Base-by-base conservation (phyloP, 192 early-diverging fungal genomes). In the Backusella mclennaniae region DNA sequence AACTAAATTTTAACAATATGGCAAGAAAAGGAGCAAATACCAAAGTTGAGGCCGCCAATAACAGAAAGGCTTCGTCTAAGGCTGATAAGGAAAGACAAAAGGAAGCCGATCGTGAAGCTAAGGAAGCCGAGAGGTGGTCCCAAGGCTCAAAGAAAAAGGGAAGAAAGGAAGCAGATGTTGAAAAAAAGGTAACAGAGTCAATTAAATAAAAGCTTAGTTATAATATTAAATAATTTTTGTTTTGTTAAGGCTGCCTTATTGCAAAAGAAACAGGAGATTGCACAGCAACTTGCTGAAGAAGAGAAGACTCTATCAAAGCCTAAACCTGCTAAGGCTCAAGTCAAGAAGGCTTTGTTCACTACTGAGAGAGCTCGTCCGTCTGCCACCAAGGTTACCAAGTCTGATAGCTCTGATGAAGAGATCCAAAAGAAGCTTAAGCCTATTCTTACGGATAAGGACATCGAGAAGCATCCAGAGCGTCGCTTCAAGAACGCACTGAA, bases 381-480 rank as follows among this genome's bases (percentile, higher is more conserved):
- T 3, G 36, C 23, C 19, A 26, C 29, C 39, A 33, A 74, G 19
- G 19, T 9, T 35, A 31, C 23, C 26, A 15, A 31, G 36, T 66
- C n/a, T 23, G 21, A 69, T 19, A 63, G 21, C 23, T 63, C 56
- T 63, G 68, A 87, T 84, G 87, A 88, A 80, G 84, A 80, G 38
- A 86, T 85, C 4, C 66, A 76, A 46, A 85, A 88, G 79, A 89
- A 84, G 76, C 53, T 84, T 4, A 73, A 81, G 59, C 84, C 84
- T 59, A 73, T 77, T 26, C 69, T 15, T 71, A 74, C 68, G 12
- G 68, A 83, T 26, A 89, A 89, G 39, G 80, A 86, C 72, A 83
- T 96, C 35, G 96, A 97, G 70, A 88, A 91, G 56, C 96, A 97
- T 82, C 96, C 96, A 14, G 96, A 97, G 85, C 89, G 92, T 73